Conservation (phyloP, 805 yeast genomes). For the Cyberlindnera samutprakarnensis region DNA sequence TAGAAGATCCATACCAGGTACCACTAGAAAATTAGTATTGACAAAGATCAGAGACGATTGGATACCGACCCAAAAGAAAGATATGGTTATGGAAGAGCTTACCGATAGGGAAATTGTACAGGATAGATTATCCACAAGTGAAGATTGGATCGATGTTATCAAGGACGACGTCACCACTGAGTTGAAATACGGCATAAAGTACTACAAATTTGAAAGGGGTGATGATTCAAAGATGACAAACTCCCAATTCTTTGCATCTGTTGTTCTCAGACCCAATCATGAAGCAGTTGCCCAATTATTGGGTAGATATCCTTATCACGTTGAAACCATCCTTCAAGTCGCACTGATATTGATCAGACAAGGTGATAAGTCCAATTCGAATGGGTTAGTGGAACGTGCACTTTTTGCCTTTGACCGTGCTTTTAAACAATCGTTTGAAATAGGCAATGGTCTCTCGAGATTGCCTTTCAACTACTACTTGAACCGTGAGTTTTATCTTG, state of each 20-base stretch:
- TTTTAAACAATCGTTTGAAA: slow-evolving; percentile 49
- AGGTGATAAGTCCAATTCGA: slow-evolving; percentile 64
- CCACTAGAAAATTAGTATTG: slow-evolving; percentile 55
- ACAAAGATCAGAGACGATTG: slow-evolving; percentile 76
- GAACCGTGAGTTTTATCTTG: slow-evolving; percentile 71
- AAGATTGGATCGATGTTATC: slow-evolving; percentile 46
- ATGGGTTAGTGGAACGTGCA: slow-evolving; percentile 69
- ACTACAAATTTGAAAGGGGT: slow-evolving; percentile 43
- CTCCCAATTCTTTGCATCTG: slow-evolving; percentile 52
- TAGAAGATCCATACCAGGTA: slow-evolving; percentile 66
- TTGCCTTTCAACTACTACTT: slow-evolving; percentile 69
- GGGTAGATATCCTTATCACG: slow-evolving; percentile 62
- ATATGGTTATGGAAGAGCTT: slow-evolving; percentile 53
- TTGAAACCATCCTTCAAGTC: slow-evolving; percentile 71
- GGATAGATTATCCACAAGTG: slow-evolving; percentile 24
- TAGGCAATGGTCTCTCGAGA: slow-evolving; percentile 48
- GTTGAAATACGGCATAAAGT: slow-evolving; percentile 40
- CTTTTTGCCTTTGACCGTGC: slow-evolving; percentile 75
- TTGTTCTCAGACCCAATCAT: slow-evolving; percentile 71
- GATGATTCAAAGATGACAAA: slow-evolving; percentile 28
- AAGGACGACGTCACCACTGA: slow-evolving; percentile 30
- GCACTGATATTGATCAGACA: slow-evolving; percentile 68
- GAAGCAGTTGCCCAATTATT: slow-evolving; percentile 54
- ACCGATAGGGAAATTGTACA: slow-evolving; percentile 29
- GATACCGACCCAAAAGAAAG: slow-evolving; percentile 62